Conservation (phyloP, 2,329 filamentous ascomycete genomes). For the Coniochaeta sp. region DNA sequence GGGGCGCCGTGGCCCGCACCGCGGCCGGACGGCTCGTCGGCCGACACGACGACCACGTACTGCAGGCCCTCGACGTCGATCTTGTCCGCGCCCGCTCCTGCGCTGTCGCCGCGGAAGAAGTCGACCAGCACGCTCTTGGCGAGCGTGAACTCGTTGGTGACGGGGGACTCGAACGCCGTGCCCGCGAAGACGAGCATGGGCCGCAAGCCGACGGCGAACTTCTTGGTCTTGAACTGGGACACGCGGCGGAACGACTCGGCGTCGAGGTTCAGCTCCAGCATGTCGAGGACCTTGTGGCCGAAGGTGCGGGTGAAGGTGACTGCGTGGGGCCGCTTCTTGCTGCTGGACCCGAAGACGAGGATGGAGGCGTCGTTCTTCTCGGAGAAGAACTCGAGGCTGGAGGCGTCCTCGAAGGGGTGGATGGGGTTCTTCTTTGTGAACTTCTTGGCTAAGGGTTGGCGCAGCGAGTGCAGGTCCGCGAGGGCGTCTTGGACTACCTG, state of each 20-base stretch:
- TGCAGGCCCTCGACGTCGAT: conserved; percentile 94
- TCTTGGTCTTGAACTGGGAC: conserved; percentile 68
- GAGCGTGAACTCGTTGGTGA: conserved; percentile 71
- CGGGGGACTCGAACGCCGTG: conserved; percentile 76
- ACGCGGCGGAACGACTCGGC: conserved; percentile 63
- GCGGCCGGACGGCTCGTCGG: conserved; percentile 50
- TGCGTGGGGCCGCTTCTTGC: conserved; percentile 92
- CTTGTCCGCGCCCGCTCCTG: conserved; percentile 47
- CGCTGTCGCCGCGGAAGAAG: conserved; percentile 74
- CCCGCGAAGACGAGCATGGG: conserved; percentile 91
- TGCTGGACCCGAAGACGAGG: conserved; percentile 75
- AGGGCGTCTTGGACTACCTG: conserved; percentile 77
- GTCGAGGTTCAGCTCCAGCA: conserved; percentile 85
- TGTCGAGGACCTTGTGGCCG: conserved; percentile 81
- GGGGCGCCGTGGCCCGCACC: conserved; percentile 16
- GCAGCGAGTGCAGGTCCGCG: conserved; percentile 77
- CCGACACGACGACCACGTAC: conserved; percentile 77
- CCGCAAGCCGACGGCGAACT: conserved; percentile 73
- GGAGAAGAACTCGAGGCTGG: conserved; percentile 88
- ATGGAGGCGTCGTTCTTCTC: conserved; percentile 92
- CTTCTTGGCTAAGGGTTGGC: conserved; percentile 76
- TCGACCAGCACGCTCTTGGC: conserved; percentile 84
- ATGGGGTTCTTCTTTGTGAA: conserved; percentile 97
- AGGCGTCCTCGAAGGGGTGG: conserved; percentile 86
- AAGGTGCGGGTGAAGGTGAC: conserved; percentile 80